Evolutionary conservation across 441 rosid genomes (phyloP), one percentile per base, ranked within the genome.

Genomic region (Pelargonium citronellum): DNA sequence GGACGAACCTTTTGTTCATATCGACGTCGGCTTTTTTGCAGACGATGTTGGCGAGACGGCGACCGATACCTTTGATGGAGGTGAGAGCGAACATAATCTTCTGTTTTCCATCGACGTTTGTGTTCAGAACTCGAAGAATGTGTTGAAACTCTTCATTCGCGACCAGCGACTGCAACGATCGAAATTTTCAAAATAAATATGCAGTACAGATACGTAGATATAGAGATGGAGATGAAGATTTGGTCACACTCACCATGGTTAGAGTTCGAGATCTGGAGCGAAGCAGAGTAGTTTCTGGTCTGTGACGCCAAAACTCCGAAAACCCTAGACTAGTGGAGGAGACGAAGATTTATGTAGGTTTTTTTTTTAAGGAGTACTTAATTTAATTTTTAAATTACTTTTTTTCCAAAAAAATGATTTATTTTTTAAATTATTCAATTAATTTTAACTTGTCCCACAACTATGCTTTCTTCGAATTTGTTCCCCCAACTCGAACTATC

Each of bases 11-110:
- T n/a, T 75, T 75, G 68, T 75, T 75, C 78, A 75, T 75, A 64
- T 75, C 78, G 61, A 75, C 78, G 22, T 75, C 78, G 58, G 79
- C 79, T 69, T 75, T 75, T 71, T 75, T 75, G 79, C 79, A 75
- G 69, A 75, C 79, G 55, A 75, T 67, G 49, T 75, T 75, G 46
- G 79, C 79, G 20, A 75, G 67, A 24, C 79, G 71, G 69, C 79
- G 79, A 51, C 79, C 79, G 41, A 71, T 75, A 75, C 78, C 78
- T 53, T 75, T 75, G 63, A 75, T 75, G 22, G 78, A 75, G 68
- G 78, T 75, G 17, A 75, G 74, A 30, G 78, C 78, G 10, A 75
- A 75, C 78, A 75, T 70, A 69, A 75, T 75, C 74, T 75, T 75
- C 74, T 75, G 78, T 57, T 75, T 75, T 17, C 78, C 78, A 15